phyloP scores from a whole-genome alignment of 2,329 filamentous ascomycete species.

The Phoma herbarum region DNA sequence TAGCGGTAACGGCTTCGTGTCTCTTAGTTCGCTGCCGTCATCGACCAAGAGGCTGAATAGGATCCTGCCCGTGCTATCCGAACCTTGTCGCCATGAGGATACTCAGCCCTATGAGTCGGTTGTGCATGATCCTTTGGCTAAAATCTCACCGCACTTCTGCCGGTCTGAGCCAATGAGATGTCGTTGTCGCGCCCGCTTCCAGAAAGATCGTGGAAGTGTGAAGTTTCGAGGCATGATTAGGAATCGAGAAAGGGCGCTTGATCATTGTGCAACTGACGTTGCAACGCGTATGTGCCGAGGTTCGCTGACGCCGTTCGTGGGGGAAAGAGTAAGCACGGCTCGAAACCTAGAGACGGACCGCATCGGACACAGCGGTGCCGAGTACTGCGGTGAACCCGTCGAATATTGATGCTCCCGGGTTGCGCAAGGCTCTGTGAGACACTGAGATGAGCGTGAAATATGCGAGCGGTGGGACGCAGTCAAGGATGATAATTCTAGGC shows the following conservation, averaged over 20 bases:
- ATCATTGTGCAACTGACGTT: slow-evolving; percentile 1
- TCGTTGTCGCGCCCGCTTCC: background rate
- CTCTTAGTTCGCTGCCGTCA: slow-evolving; percentile 16
- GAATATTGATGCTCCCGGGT: background rate
- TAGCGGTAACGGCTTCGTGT: slow-evolving; percentile 29
- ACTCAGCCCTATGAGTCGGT: slow-evolving; percentile 38
- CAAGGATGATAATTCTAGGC: background rate
- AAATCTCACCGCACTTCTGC: slow-evolving; percentile 41
- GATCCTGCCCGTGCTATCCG: slow-evolving; percentile 8
- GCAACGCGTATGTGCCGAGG: slow-evolving; percentile 4
- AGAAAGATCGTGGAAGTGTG: slow-evolving; percentile 10
- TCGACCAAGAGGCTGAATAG: slow-evolving; percentile 10
- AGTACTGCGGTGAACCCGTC: background rate
- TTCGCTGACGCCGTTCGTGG: slow-evolving; percentile 10
- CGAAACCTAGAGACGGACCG: background rate
- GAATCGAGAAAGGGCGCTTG: slow-evolving; percentile 2
- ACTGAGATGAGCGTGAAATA: background rate
- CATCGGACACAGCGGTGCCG: slow-evolving; percentile 1
- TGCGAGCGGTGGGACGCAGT: background rate
- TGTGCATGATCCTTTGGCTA: slow-evolving; percentile 25
- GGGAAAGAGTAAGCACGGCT: slow-evolving; percentile 7
- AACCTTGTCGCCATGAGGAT: slow-evolving; percentile 24
- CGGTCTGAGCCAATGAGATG: slow-evolving; percentile 23
- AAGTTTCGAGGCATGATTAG: slow-evolving; percentile 5
- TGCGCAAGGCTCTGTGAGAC: slow-evolving; percentile 1